These are phyloP conservation scores for Fusarium sp. DNA, from an alignment of 2,329 filamentous ascomycete species.

Conservation along the genomic window DNA sequence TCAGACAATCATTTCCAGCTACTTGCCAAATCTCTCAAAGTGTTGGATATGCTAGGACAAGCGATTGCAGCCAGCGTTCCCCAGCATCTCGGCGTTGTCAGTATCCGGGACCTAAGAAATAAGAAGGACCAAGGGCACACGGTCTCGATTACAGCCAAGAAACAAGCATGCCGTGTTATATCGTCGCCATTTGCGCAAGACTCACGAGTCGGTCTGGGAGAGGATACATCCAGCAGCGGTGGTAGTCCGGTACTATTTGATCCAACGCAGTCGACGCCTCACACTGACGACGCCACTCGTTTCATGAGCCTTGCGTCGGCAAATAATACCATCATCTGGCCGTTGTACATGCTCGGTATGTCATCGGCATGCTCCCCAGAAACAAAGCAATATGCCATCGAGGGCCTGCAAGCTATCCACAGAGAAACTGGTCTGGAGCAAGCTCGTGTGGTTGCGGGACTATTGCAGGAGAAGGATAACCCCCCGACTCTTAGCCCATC, in stretches of 20 bases:
- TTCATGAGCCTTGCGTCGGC: constrained; percentile 60
- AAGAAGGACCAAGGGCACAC: constrained; percentile 21
- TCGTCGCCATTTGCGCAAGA: constrained; percentile 35
- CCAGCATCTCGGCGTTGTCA: constrained; percentile 60
- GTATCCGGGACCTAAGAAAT: constrained; percentile 49
- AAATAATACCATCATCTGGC: constrained; percentile 61
- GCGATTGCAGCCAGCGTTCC: constrained; percentile 58
- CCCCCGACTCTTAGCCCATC: background rate
- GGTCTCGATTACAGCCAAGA: constrained; percentile 43
- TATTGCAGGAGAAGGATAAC: constrained; percentile 51
- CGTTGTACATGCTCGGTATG: constrained; percentile 59
- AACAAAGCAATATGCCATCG: constrained; percentile 55
- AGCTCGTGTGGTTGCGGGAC: constrained; percentile 53
- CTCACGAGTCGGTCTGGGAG: constrained; percentile 31
- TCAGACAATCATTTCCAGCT: constrained; percentile 47
- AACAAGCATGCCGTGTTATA: constrained; percentile 44
- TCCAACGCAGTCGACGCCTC: constrained; percentile 48
- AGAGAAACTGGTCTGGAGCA: constrained; percentile 57
- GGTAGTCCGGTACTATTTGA: constrained; percentile 52
- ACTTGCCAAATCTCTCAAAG: constrained; percentile 49
- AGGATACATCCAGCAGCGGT: constrained; percentile 11
- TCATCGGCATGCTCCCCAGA: constrained; percentile 55
- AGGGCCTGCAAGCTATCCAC: constrained; percentile 56
- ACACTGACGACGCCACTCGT: constrained; percentile 52
- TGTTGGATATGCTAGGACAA: constrained; percentile 52